phyloP scores from a whole-genome alignment of 1,139 yeast genomes.

The Hyphopichia buzzinii region DNA sequence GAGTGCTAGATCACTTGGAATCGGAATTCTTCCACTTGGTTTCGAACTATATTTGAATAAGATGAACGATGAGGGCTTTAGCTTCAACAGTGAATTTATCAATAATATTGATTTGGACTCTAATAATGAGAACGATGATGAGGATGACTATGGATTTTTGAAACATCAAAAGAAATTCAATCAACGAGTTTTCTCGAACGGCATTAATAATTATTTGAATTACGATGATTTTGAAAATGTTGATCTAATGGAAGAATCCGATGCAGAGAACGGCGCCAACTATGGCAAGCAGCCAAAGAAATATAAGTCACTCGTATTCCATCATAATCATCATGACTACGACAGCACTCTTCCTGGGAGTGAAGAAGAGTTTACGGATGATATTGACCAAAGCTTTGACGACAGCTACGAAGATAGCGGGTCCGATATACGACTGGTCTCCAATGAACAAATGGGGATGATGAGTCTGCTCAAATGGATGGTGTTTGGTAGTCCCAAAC shows the following conservation, averaged over 20 bases:
- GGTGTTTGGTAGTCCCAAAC: slow-evolving; percentile 20
- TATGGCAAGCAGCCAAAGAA: slow-evolving; percentile 23
- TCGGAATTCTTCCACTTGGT: slow-evolving; percentile 3
- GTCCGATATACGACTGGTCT: slow-evolving; percentile 10
- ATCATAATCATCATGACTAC: slow-evolving; percentile 9
- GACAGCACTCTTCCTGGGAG: slow-evolving; percentile 8
- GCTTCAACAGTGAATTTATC: slow-evolving; percentile 13
- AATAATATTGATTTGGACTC: slow-evolving; percentile 10
- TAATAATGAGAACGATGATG: slow-evolving; percentile 12
- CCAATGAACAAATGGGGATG: slow-evolving; percentile 25
- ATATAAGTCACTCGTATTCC: slow-evolving; percentile 37
- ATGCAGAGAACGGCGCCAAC: slow-evolving; percentile 11
- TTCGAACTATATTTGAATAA: slow-evolving; percentile 3
- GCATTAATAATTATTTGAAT: slow-evolving; percentile 23
- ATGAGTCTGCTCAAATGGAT: slow-evolving; percentile 36
- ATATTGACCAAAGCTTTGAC: slow-evolving; percentile 15
- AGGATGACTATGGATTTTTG: slow-evolving; percentile 38
- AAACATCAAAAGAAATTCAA: slow-evolving; percentile 28
- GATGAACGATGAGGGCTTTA: slow-evolving; percentile 8
- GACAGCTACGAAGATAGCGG: slow-evolving; percentile 13
- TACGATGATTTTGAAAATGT: slow-evolving; percentile 12
- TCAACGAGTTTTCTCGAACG: slow-evolving; percentile 31
- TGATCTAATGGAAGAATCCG: slow-evolving; percentile 14
- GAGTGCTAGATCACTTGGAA: slow-evolving; percentile 1
- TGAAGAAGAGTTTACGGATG: slow-evolving; percentile 6